Conservation (phyloP, 1,284 basidiomycete genomes). For the Porodaedalea pini region DNA sequence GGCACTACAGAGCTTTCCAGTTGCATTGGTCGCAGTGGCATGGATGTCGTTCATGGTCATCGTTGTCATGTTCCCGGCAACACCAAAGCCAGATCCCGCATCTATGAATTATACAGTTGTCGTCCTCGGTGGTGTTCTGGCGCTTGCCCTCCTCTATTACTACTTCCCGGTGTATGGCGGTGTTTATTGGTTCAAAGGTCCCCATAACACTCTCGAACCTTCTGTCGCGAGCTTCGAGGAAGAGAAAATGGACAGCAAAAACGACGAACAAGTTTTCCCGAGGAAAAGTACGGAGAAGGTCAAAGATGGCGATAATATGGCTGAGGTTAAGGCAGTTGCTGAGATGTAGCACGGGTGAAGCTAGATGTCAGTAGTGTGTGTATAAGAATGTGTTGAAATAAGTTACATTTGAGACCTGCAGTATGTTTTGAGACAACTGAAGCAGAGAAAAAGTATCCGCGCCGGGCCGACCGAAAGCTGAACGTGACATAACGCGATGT, state of each 20-base stretch:
- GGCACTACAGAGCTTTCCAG: conserved; percentile 24
- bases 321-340: neutral
- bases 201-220: conserved; percentile 16
- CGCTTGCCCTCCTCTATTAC: conserved; percentile 28
- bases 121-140: conserved; percentile 27
- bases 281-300: neutral
- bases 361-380: neutral
- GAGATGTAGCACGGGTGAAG: no score
- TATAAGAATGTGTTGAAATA: no score
- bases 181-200: conserved; percentile 30
- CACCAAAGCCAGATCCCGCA: conserved; percentile 21
- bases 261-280: neutral
- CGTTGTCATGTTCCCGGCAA: conserved; percentile 29
- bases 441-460: no score
- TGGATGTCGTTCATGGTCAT: conserved; percentile 31
- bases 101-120: conserved; percentile 30
- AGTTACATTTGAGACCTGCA: no score
- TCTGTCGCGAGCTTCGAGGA: neutral
- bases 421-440: no score
- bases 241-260: neutral
- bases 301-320: neutral
- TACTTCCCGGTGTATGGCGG: conserved; percentile 32
- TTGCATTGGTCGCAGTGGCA: conserved; percentile 26
- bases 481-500: conserved; percentile 5
- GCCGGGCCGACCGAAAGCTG: neutral